Percentiles rank a stretch among this genome's conserved stretches.
Conservation (phyloP, 2,329 filamentous ascomycete species). For the Ophiostoma pallidulum region DNA sequence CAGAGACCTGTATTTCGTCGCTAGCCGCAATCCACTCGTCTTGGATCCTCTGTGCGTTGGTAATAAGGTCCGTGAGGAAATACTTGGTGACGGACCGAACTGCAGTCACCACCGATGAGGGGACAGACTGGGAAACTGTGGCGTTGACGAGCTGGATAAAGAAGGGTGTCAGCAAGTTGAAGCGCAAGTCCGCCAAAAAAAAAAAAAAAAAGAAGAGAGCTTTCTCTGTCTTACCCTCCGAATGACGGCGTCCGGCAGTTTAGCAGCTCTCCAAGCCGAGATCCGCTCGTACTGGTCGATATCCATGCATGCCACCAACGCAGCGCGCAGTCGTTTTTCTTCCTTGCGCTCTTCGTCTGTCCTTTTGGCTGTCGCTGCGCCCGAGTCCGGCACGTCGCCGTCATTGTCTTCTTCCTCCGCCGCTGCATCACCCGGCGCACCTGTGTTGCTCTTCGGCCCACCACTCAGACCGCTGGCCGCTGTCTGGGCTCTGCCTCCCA, state of each 20-base stretch:
- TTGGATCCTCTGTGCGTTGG: conserved; percentile 60
- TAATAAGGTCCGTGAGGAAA: conserved; percentile 67
- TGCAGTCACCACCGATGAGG: conserved; percentile 62
- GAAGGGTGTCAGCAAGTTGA: conserved; percentile 5
- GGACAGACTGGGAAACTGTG: conserved; percentile 70
- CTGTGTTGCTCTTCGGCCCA: conserved; percentile 21
- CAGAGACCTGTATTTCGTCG: conserved; percentile 49
- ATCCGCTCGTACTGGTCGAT: conserved; percentile 60
- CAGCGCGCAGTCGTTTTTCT: conserved; percentile 52
- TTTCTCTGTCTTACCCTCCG: conserved; percentile 48
- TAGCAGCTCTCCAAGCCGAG: conserved; percentile 60
- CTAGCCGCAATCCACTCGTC: conserved; percentile 56
- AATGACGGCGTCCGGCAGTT: conserved; percentile 58
- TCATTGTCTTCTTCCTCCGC: conserved; percentile 41
- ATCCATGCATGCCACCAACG: conserved; percentile 57
- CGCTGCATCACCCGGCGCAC: conserved; percentile 22
- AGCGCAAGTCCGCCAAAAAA: not conserved
- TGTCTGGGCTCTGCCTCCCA: conserved; percentile 36
- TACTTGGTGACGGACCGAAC: conserved; percentile 68
- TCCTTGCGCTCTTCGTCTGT: conserved; percentile 50
- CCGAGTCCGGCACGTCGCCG: conserved; percentile 22
- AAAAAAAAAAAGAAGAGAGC: too few relatives aligned
- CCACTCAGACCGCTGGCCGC: conserved; percentile 31
- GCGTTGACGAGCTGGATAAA: conserved; percentile 58
- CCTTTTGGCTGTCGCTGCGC: conserved; percentile 24